These are phyloP conservation scores for Linaria vulgaris DNA, from an alignment of 257 asterid genomes.

Conservation along the genomic window DNA sequence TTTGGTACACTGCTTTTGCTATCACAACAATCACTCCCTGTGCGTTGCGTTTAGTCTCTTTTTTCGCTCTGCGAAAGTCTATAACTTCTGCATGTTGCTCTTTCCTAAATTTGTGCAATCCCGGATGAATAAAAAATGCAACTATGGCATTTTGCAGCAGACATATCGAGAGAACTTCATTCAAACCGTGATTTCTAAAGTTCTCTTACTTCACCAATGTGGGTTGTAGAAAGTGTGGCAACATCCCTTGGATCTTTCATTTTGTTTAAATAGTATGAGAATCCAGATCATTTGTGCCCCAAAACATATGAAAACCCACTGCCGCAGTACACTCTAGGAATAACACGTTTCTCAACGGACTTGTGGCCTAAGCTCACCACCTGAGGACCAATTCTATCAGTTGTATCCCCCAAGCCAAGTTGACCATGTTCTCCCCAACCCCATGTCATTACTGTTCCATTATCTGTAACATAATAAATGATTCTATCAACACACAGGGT, in stretches of 20 bases:
- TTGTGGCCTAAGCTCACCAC: conserved; percentile 39
- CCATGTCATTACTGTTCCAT: conserved; percentile 76
- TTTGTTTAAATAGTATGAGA: conserved; percentile 19
- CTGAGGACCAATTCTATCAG: conserved; percentile 55
- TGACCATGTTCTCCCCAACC: conserved; percentile 99
- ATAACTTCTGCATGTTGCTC: background rate
- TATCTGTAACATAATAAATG: conserved; percentile 35
- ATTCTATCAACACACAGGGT: background rate
- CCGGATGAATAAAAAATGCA: background rate
- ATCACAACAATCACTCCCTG: too few species aligned
- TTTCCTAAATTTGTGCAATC: background rate
- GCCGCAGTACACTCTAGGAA: conserved; percentile 65
- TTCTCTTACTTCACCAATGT: background rate
- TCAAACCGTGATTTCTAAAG: background rate
- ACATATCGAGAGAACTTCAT: background rate
- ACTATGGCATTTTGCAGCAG: background rate
- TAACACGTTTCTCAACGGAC: conserved; percentile 17
- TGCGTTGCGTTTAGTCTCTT: background rate
- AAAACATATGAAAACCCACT: conserved; percentile 80
- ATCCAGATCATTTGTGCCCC: conserved; percentile 29
- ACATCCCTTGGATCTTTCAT: background rate
- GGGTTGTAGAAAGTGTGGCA: background rate
- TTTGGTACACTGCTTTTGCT: too few species aligned
- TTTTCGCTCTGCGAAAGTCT: background rate
- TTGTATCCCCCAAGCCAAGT: conserved; percentile 73